These are phyloP conservation scores for Grosmannia penicillata DNA, from an alignment of 2,329 filamentous ascomycete genomes.

Conservation along the genomic window DNA sequence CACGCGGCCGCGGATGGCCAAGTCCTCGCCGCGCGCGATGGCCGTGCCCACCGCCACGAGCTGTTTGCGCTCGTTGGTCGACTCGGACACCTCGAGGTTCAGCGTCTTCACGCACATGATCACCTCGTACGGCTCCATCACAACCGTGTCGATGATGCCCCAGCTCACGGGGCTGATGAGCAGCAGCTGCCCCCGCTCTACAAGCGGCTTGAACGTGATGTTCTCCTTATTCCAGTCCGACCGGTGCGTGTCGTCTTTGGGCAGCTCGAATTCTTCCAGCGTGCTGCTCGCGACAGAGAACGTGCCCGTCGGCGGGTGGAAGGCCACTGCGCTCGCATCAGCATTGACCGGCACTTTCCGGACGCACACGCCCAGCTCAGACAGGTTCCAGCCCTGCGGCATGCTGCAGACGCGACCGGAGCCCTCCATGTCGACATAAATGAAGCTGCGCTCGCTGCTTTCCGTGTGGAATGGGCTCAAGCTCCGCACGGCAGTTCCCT, in stretches of 20 bases:
- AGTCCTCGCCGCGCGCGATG: conserved; percentile 76
- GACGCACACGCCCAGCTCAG: conserved; percentile 62
- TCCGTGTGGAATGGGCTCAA: conserved; percentile 65
- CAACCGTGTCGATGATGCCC: conserved; percentile 61
- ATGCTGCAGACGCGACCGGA: conserved; percentile 60
- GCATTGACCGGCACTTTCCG: conserved; percentile 55
- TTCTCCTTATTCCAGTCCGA: conserved; percentile 67
- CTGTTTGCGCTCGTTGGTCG: conserved; percentile 71
- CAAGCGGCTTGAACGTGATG: conserved; percentile 45
- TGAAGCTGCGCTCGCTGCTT: conserved; percentile 67
- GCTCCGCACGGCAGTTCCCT: conserved; percentile 51
- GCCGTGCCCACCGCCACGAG: conserved; percentile 77
- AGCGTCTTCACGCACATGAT: conserved; percentile 72
- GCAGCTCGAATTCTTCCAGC: conserved; percentile 61
- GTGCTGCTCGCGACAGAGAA: conserved; percentile 65
- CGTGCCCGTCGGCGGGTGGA: conserved; percentile 58
- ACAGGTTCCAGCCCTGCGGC: conserved; percentile 48
- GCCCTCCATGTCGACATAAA: conserved; percentile 63
- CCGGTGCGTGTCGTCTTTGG: conserved; percentile 74
- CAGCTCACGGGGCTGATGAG: conserved; percentile 66
- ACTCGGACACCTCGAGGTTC: conserved; percentile 79
- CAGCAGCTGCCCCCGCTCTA: conserved; percentile 59
- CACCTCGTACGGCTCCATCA: conserved; percentile 60
- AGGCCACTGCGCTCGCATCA: conserved; percentile 59
- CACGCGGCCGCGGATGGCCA: conserved; percentile 69